Conservation (phyloP, 805 yeast species). For the Candida maesae region DNA sequence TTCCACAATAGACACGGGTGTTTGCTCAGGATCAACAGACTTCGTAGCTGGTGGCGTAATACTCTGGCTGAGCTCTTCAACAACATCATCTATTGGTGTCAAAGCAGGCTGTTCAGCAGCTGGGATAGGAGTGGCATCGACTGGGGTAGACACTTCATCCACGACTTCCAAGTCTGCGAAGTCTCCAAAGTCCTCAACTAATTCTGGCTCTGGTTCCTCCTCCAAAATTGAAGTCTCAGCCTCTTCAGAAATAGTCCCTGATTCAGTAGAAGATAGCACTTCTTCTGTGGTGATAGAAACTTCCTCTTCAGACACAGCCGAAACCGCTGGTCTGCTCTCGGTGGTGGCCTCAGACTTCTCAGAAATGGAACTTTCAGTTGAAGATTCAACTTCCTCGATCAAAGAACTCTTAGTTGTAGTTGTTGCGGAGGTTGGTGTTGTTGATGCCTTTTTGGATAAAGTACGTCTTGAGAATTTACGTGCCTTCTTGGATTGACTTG, state of each 20-base stretch:
- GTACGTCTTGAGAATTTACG: too few species aligned
- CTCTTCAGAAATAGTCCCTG: not conserved
- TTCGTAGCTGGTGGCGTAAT: slow-evolving; percentile 1
- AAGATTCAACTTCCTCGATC: too few species aligned
- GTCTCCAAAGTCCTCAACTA: too few species aligned
- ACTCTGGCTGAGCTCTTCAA: slow-evolving; percentile 5
- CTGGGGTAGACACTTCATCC: too few species aligned
- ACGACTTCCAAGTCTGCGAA: too few species aligned
- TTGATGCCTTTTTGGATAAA: too few species aligned
- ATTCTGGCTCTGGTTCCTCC: too few species aligned
- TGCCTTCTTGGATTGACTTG: too few species aligned
- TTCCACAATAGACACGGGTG: not conserved
- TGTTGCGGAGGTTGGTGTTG: too few species aligned
- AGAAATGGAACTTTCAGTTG: not conserved
- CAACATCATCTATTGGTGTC: slow-evolving; percentile 3
- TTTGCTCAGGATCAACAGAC: not conserved
- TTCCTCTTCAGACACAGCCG: not conserved
- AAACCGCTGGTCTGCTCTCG: not conserved
- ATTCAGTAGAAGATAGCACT: not conserved
- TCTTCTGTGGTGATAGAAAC: not conserved
- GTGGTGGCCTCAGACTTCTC: not conserved
- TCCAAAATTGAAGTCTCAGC: slow-evolving; percentile 1
- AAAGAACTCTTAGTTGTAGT: not conserved
- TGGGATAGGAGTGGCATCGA: not conserved
- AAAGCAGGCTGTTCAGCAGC: not conserved